Conservation (phyloP, 1,284 basidiomycete genomes). For the Naganishia cerealis region DNA sequence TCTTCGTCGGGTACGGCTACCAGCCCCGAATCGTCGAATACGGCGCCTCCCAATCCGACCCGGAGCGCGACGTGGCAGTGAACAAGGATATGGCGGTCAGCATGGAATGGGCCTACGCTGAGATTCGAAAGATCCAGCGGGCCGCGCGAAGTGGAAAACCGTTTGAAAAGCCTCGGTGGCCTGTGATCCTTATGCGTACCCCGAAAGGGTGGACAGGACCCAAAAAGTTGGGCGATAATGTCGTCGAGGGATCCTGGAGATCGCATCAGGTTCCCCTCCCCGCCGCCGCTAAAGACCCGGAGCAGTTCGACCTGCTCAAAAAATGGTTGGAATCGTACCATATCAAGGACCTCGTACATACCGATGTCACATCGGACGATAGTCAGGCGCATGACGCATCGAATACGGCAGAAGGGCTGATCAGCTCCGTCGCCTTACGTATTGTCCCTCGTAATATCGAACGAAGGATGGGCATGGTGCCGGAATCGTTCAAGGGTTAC, state of each 20-base stretch:
- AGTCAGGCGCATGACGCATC: slow-evolving; percentile 38
- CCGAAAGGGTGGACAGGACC: slow-evolving; percentile 78
- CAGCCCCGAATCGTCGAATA: slow-evolving; percentile 80
- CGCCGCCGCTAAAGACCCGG: slow-evolving; percentile 63
- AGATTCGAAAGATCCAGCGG: slow-evolving; percentile 72
- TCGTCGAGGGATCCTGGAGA: slow-evolving; percentile 69
- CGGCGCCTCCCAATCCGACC: slow-evolving; percentile 50
- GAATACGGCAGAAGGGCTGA: slow-evolving; percentile 41
- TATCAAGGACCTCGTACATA: slow-evolving; percentile 64
- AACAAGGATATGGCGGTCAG: slow-evolving; percentile 67
- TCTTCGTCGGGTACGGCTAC: slow-evolving; percentile 80
- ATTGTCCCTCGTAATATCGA: slow-evolving; percentile 48
- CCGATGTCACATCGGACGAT: slow-evolving; percentile 43
- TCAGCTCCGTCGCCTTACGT: slow-evolving; percentile 43
- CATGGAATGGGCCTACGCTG: slow-evolving; percentile 75
- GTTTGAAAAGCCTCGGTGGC: slow-evolving; percentile 80
- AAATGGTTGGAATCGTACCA: slow-evolving; percentile 70
- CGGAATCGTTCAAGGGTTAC: slow-evolving; percentile 68
- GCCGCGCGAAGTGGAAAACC: slow-evolving; percentile 73
- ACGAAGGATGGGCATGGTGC: slow-evolving; percentile 46
- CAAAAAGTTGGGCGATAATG: slow-evolving; percentile 64
- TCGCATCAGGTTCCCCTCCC: slow-evolving; percentile 70
- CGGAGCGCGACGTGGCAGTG: slow-evolving; percentile 47
- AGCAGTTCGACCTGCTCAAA: slow-evolving; percentile 66
- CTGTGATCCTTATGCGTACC: slow-evolving; percentile 75